These are phyloP conservation scores for Zangia roseola DNA, from an alignment of 768 basidiomycete genomes.

Conservation along the genomic window DNA sequence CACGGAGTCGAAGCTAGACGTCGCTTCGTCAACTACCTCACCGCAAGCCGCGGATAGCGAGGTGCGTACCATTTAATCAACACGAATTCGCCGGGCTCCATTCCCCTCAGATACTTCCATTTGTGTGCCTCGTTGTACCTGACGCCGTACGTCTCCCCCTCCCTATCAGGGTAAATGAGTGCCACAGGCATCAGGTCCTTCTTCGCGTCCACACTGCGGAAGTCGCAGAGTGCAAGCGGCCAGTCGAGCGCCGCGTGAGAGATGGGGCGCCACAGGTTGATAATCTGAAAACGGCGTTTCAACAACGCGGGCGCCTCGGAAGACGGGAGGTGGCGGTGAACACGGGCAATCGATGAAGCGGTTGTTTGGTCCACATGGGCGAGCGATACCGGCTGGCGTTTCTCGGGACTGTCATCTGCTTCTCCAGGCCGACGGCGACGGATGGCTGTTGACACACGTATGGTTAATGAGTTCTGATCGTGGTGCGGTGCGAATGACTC, in stretches of 20 bases:
- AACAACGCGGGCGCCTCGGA: slow-evolving; percentile 40
- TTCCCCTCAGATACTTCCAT: slow-evolving; percentile 47
- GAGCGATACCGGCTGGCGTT: slow-evolving; percentile 41
- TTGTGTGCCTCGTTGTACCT: slow-evolving; percentile 37
- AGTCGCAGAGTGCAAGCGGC: slow-evolving; percentile 51
- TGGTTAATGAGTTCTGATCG: too few relatives aligned
- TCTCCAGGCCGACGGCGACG: slow-evolving; percentile 41
- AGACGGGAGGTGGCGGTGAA: slow-evolving; percentile 42
- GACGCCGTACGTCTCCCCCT: slow-evolving; percentile 44
- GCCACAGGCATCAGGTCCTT: slow-evolving; percentile 39
- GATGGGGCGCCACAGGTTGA: slow-evolving; percentile 57
- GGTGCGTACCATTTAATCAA: slow-evolving; percentile 46
- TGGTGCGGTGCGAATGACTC: not conserved
- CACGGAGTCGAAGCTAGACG: slow-evolving; percentile 34
- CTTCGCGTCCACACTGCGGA: slow-evolving; percentile 37
- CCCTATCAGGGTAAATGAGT: slow-evolving; percentile 40
- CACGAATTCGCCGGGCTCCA: slow-evolving; percentile 45
- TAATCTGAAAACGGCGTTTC: slow-evolving; percentile 47
- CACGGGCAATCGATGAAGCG: slow-evolving; percentile 38
- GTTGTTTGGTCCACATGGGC: slow-evolving; percentile 50
- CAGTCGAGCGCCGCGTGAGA: slow-evolving; percentile 42
- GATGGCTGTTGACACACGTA: slow-evolving; percentile 32
- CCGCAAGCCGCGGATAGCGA: not conserved
- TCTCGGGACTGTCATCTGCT: slow-evolving; percentile 35
- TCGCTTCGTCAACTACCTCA: not conserved